Base-by-base conservation (phyloP, 192 early-diverging fungal species). In the Linnemannia schmuckeri region DNA sequence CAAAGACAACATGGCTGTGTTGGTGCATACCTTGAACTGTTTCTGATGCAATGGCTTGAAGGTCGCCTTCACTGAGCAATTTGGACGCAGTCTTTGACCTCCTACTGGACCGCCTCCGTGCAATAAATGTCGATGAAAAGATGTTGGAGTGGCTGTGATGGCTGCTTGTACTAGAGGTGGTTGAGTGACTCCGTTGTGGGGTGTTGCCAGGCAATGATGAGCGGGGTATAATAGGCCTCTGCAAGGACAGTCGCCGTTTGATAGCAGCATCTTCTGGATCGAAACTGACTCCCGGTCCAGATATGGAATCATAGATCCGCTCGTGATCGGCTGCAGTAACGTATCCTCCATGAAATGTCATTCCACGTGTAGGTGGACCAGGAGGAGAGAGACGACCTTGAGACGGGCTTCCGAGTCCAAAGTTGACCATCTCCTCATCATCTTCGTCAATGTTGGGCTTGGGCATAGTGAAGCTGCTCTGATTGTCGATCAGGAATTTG, bases 401-500 rank as follows among this genome's bases (percentile, higher is more conserved):
- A 73, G 72, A 33, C 2, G 70, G 69, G 17, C 55, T 42, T 20
- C n/a, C 46, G 13, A 75, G 63, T 57, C 79, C 85, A 71, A 81
- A 81, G 49, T 81, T 78, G 27, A 63, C 47, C 57, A 87, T 47
- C 24, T 87, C 85, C 27, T 87, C 79, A 52, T 87, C 85, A 2
- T 87, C 85, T 3, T 87, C 85, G 57, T 87, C 85, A 81, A 81
- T 74, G 49, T 73, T 81, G 17, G 80, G 63, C 7, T 73, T 54
- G 7, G 85, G 85, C 46, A 87, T 55, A 5, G 85, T 87, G 72
- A 93, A 93, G 30, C 85, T 89, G 54, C 82, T 87, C 74, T 93
- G 92, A 61, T 90, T 84, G 79, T 93, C 92, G 47, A 96, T 96
- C 7, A 96, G 85, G 74, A 96, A 96, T 78, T 94, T 95, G 6